Evolutionary conservation across 1,284 basidiomycete genomes (phyloP).

Genomic region (Acaromyces ingoldii): DNA sequence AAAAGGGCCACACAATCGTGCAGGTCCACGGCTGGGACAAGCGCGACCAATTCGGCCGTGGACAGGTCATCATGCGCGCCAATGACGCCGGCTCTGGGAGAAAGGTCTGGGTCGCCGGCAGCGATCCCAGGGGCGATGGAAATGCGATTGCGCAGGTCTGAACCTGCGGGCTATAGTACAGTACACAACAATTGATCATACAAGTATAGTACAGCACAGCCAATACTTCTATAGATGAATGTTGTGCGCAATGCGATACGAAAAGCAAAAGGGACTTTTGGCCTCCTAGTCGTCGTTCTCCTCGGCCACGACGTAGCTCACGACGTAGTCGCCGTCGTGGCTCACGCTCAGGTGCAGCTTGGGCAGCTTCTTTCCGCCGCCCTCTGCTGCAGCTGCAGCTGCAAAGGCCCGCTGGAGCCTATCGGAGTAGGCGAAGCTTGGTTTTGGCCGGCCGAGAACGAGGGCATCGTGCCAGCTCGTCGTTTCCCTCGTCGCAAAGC

Average conservation of each 20-base stretch:
- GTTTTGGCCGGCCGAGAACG: no score
- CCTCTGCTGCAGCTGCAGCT: no score
- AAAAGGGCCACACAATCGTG: slow-evolving; percentile 80
- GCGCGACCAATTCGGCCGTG: slow-evolving; percentile 77
- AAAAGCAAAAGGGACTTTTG: no score
- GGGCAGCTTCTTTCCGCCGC: background rate
- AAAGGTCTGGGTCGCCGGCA: slow-evolving; percentile 77
- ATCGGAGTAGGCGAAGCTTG: no score
- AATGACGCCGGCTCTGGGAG: slow-evolving; percentile 7
- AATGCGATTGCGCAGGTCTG: slow-evolving; percentile 37
- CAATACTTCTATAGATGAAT: no score
- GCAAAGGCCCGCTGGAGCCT: no score
- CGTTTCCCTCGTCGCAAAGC: background rate
- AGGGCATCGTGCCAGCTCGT: slow-evolving; percentile 6
- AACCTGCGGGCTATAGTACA: background rate
- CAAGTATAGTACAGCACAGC: no score
- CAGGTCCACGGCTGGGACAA: slow-evolving; percentile 59
- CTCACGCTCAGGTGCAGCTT: slow-evolving; percentile 66
- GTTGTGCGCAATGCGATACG: no score
- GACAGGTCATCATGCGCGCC: slow-evolving; percentile 55
- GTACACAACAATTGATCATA: no score
- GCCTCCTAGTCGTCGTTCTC: background rate
- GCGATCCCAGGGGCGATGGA: slow-evolving; percentile 69
- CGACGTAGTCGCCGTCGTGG: slow-evolving; percentile 78
- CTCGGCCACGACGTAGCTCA: slow-evolving; percentile 69